Base-by-base conservation (phyloP, 2,329 filamentous ascomycete species). In the Chaetomiaceae sp. region DNA sequence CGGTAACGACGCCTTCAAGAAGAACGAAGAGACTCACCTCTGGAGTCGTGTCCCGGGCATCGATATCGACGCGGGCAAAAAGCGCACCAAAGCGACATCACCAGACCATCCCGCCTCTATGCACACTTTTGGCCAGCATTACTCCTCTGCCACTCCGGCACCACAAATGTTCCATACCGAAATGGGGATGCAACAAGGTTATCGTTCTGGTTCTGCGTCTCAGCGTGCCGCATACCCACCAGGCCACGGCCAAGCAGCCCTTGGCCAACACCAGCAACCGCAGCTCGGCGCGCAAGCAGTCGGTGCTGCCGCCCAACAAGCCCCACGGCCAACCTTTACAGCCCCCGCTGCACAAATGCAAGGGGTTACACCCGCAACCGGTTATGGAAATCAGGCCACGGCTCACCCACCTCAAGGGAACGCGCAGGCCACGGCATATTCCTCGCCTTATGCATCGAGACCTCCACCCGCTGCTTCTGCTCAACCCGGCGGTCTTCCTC, bases 11-110 rank as follows among this genome's bases (percentile, higher is more conserved):
- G 80, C 79, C 6, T 84, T 84, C 63, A 73, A 72, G 58, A 84
- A 83, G 64, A 75, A 79, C 55, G 78, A 81, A 33, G 73, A 74
- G 25, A 79, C 76, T 1, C 75, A 78, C 38, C 68, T 80, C 18
- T 84, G 80, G 80, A 75, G 73, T 54, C 78, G 80, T 32, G 76
- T 82, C 20, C 76, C 75, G 2, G 79, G 78, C 2, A 74, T 83
- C 23, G 78, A 81, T 58, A 70, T 84, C 18, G 80, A 84, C 52
- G 78, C 79, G 10, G 80, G 79, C 38, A 82, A 82, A 70, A 82
- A 82, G 66, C 77, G 79, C 58, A 42, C 47, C 30, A 81, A 81
- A 63, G 73, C 75, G 4, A 69, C 69, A 2, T 79, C 78, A 11
- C 78, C 78, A 6, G 78, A 81, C 58, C 73, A 75, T 5, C 58